Evolutionary conservation across 148 eudicot species (phyloP).

Genomic region (Vaccinium myrtillus): DNA sequence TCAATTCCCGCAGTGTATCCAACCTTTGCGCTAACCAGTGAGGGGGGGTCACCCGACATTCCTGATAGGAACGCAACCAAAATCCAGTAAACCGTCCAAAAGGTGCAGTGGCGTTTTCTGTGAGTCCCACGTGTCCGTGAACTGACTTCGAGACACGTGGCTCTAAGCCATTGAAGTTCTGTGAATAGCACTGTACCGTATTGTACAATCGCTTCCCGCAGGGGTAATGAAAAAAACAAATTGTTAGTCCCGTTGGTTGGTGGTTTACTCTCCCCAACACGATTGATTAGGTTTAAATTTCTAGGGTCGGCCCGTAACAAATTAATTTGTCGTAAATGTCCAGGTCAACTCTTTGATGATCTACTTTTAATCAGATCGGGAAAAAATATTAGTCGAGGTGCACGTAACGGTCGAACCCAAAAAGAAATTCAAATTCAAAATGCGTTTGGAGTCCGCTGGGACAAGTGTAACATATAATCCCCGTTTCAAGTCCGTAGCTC

Average conservation of each 20-base stretch:
- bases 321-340: no score
- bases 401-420: no score
- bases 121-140: not conserved
- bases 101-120: not conserved
- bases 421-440: not conserved
- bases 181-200: not conserved
- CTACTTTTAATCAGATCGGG: no score
- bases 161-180: not conserved
- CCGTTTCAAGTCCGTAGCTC: constrained; percentile 4
- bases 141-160: not conserved
- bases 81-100: not conserved
- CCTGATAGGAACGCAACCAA: not conserved
- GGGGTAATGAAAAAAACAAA: no score
- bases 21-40: not conserved
- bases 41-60: not conserved
- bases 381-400: no score
- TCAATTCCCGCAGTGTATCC: not conserved
- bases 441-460: constrained; percentile 6
- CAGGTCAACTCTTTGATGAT: no score
- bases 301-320: no score
- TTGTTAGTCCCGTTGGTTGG: no score
- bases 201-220: not conserved
- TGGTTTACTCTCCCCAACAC: no score
- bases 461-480: not conserved
- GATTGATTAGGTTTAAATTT: no score